A percentile compares a stretch with the other conserved stretches of the same genome.
phyloP scores from a whole-genome alignment of 108 stramenopile species.

The Phaeodactylum tricornutum region DNA sequence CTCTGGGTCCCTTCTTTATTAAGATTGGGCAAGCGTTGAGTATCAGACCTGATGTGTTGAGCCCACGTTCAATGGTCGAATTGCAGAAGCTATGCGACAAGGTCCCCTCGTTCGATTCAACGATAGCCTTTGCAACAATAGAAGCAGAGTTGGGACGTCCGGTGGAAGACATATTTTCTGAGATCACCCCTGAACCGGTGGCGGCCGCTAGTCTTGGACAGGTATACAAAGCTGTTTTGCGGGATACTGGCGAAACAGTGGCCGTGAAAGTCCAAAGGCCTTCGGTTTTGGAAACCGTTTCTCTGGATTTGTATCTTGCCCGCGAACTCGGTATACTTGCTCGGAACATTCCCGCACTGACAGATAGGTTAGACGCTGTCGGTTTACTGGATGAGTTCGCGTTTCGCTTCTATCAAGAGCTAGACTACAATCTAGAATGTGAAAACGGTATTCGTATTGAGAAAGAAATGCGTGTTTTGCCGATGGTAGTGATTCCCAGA shows the following conservation, averaged over 20 bases:
- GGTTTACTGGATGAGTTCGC: conserved; percentile 93
- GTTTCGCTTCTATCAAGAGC: conserved; percentile 83
- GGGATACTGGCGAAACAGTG: conserved; percentile 71
- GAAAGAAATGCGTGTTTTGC: conserved; percentile 81
- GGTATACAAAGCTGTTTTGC: conserved; percentile 75
- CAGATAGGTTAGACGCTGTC: conserved; percentile 76
- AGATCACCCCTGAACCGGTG: conserved; percentile 90
- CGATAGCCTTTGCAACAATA: conserved; percentile 84
- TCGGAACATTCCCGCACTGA: conserved; percentile 62
- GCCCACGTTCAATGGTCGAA: conserved; percentile 89
- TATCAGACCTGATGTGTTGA: conserved; percentile 88
- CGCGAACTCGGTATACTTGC: conserved; percentile 69
- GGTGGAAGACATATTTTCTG: conserved; percentile 73
- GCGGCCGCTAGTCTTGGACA: conserved; percentile 90
- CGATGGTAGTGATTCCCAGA: conserved; percentile 77
- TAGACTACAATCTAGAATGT: conserved; percentile 92
- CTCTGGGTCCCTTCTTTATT: conserved; percentile 89
- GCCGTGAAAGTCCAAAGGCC: conserved; percentile 89
- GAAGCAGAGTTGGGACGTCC: conserved; percentile 74
- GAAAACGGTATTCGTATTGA: conserved; percentile 73
- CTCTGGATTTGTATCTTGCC: conserved; percentile 81
- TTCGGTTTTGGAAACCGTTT: conserved; percentile 88
- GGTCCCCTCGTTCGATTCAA: conserved; percentile 79
- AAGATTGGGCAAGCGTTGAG: conserved; percentile 83
- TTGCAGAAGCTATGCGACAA: conserved; percentile 93